phyloP scores from a whole-genome alignment of 2,329 filamentous ascomycete species.

The Fusarium armeniacum region DNA sequence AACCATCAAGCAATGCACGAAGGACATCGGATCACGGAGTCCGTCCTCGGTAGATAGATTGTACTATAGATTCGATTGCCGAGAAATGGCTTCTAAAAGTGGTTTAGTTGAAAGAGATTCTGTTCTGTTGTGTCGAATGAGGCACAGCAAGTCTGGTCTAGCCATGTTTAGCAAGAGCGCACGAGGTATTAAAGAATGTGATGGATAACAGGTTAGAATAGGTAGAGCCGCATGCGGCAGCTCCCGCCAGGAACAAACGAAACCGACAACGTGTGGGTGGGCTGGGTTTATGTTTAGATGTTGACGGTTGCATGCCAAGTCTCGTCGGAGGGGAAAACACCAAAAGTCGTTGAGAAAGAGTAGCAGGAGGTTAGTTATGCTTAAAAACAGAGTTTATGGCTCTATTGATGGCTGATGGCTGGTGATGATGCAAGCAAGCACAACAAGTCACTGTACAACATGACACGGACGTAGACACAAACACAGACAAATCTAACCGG shows the following conservation, averaged over 20 bases:
- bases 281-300: too few species aligned
- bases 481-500: background rate
- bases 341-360: background rate
- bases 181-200: background rate
- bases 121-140: background rate
- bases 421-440: background rate
- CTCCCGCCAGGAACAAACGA: constrained; percentile 5
- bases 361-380: background rate
- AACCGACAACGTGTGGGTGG: background rate
- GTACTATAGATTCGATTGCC: background rate
- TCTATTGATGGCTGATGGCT: too few species aligned
- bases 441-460: background rate
- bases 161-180: constrained; percentile 1
- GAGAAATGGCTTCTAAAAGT: background rate
- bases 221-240: constrained; percentile 9
- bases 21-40: background rate
- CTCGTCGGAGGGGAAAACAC: background rate
- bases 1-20: background rate
- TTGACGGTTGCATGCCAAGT: background rate
- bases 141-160: constrained; percentile 8
- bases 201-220: background rate
- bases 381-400: constrained; percentile 10
- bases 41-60: background rate
- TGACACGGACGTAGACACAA: background rate
- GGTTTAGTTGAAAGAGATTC: background rate